phyloP scores from a whole-genome alignment of 1,139 yeast genomes.

The Yamadazyma mexicana region DNA sequence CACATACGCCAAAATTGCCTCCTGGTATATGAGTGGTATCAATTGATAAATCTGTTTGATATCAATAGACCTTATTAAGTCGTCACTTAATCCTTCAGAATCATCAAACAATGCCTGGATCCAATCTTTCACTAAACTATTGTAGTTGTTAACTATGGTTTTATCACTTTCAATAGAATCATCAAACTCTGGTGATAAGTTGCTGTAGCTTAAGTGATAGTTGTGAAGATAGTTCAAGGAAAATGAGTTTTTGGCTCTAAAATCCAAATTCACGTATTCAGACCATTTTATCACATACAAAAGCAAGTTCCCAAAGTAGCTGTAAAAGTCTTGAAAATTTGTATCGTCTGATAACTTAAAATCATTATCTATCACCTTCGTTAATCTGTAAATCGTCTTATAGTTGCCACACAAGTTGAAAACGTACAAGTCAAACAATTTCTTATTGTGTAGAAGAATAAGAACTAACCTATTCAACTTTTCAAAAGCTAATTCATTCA shows the following conservation, averaged over 20 bases:
- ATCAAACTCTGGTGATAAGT: conserved; percentile 23
- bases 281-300: conserved; percentile 52
- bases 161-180: conserved; percentile 27
- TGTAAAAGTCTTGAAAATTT: conserved; percentile 67
- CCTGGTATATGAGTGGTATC: conserved; percentile 73
- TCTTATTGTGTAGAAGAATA: conserved; percentile 40
- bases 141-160: conserved; percentile 35
- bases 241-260: conserved; percentile 31
- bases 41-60: conserved; percentile 68
- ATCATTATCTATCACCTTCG: conserved; percentile 33
- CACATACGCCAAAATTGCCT: conserved; percentile 64
- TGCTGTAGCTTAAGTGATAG: conserved; percentile 32
- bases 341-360: conserved; percentile 45
- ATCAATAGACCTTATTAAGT: conserved; percentile 64
- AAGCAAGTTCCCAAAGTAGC: conserved; percentile 63
- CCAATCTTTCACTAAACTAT: conserved; percentile 70
- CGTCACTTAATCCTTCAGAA: conserved; percentile 85
- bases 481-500: conserved; percentile 37
- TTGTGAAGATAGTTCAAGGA: conserved; percentile 34
- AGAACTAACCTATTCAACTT: conserved; percentile 52
- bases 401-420: conserved; percentile 23
- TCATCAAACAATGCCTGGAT: conserved; percentile 73
- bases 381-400: conserved; percentile 25
- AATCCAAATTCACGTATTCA: conserved; percentile 33
- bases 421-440: conserved; percentile 43